Percentiles rank a stretch among this genome's conserved stretches.
These are phyloP conservation scores for Hygrophila difformis DNA, from an alignment of 257 asterid species.

Conservation along the genomic window DNA sequence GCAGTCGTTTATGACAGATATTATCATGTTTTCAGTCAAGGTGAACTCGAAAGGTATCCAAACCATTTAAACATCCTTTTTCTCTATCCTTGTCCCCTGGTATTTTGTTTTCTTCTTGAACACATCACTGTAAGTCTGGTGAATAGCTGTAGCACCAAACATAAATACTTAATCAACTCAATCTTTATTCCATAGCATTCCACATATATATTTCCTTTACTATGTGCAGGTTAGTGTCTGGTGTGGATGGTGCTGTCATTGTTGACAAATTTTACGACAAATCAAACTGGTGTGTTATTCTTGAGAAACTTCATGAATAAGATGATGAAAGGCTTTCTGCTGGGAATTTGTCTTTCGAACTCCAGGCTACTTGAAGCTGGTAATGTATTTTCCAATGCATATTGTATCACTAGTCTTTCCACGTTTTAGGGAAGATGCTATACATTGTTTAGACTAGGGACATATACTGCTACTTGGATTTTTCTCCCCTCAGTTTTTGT, in stretches of 20 bases:
- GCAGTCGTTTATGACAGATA: slow-evolving; percentile 89
- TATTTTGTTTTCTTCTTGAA: neutral
- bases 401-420: too few species aligned
- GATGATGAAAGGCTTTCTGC: too few species aligned
- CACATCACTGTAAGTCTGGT: neutral
- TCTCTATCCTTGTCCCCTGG: neutral
- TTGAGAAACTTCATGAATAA: slow-evolving; percentile 44
- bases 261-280: slow-evolving; percentile 81
- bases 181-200: too few species aligned
- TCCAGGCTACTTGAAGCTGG: too few species aligned
- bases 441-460: too few species aligned
- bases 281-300: slow-evolving; percentile 93
- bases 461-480: too few species aligned
- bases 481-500: too few species aligned
- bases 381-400: too few species aligned
- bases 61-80: slow-evolving; percentile 1
- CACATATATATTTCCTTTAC: neutral
- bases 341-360: too few species aligned
- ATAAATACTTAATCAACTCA: neutral
- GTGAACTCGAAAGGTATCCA: slow-evolving; percentile 91
- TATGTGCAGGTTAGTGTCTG: slow-evolving; percentile 52
- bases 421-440: too few species aligned
- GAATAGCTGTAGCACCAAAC: neutral
- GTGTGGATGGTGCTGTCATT: slow-evolving; percentile 58
- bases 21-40: slow-evolving; percentile 96